Base-by-base conservation (phyloP, 2,329 filamentous ascomycete genomes). In the Fusarium chlamydosporum region DNA sequence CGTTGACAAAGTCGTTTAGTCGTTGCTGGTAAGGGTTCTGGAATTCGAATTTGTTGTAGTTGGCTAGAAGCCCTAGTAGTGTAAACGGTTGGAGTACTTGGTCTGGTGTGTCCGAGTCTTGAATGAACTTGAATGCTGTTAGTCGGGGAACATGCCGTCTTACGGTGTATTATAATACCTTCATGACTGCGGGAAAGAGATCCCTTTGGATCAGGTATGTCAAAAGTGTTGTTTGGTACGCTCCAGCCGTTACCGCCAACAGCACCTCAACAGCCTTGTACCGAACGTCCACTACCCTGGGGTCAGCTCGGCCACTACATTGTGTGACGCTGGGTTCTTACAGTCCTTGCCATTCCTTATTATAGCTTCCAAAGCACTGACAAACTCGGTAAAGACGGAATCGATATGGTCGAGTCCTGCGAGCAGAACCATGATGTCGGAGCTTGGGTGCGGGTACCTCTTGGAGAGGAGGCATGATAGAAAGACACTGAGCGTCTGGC, bases 31-130 rank as follows among this genome's bases (percentile, higher is more conserved):
- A 99, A 1, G 95, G 95, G 73, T 99, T 99, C 77, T 97, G 94
- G 59, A 96, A 95, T 79, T 99, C 96, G 76, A 99, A 99, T 79
- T 98, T 99, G 86, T 99, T 98, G 85, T 98, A 98, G 81, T 98
- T 99, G 69, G 93, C 92, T 54, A 99, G 83, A 6, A 98, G 85
- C 13, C 95, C 95, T 20, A 97, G 85, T 11, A 98, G 86, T 15
- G 91, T 88, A 71, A 97, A 94, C 0, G 95, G 91, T 61, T 92
- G 88, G 42, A 93, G 86, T 60, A 88, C 88, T 74, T 86, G 84
- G 18, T 84, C 81, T 34, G 87, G 83, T 26, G 86, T 85, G 64
- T 93, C 89, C 43, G 90, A 87, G 70, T 97, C 93, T 82, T 96
- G 91, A 62, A 96, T 88, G 76, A 94, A 92, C 92, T 94, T 26